These are phyloP conservation scores for Erodium trifolium DNA, from an alignment of 441 rosid species.

Conservation along the genomic window DNA sequence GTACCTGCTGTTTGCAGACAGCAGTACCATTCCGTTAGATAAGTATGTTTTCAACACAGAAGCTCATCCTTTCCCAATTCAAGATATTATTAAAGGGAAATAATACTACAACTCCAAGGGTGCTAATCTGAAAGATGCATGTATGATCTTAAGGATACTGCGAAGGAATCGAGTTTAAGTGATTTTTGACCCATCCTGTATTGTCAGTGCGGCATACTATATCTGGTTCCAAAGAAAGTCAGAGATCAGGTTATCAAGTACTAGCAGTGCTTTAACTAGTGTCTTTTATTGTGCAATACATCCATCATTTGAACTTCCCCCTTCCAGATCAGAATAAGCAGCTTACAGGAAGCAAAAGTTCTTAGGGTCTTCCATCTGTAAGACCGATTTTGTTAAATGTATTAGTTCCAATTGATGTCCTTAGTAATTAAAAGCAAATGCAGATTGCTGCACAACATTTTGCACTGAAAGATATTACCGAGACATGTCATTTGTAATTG, in stretches of 20 bases:
- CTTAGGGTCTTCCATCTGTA: conserved; percentile 12
- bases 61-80: conserved; percentile 84
- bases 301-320: conserved; percentile 5
- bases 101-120: conserved; percentile 10
- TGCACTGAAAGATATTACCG: too few relatives aligned
- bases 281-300: neutral
- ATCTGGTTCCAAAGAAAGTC: conserved; percentile 17
- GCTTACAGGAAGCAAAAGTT: conserved; percentile 13
- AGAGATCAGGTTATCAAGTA: conserved; percentile 12
- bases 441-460: too few relatives aligned
- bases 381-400: conserved; percentile 23
- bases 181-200: conserved; percentile 13
- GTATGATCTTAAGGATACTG: conserved; percentile 10
- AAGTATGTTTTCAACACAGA: conserved; percentile 82
- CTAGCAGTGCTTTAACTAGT: conserved; percentile 6
- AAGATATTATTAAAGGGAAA: conserved; percentile 23
- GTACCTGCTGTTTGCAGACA: conserved; percentile 83
- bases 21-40: conserved; percentile 63
- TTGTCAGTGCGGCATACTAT: conserved; percentile 12
- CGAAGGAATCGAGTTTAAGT: conserved; percentile 8
- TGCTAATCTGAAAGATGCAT: conserved; percentile 13
- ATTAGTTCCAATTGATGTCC: conserved; percentile 17
- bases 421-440: conserved; percentile 3
- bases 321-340: conserved; percentile 8
- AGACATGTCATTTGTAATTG: too few relatives aligned